phyloP scores from a whole-genome alignment of 805 yeast species.

The Saturnispora quitensis region DNA sequence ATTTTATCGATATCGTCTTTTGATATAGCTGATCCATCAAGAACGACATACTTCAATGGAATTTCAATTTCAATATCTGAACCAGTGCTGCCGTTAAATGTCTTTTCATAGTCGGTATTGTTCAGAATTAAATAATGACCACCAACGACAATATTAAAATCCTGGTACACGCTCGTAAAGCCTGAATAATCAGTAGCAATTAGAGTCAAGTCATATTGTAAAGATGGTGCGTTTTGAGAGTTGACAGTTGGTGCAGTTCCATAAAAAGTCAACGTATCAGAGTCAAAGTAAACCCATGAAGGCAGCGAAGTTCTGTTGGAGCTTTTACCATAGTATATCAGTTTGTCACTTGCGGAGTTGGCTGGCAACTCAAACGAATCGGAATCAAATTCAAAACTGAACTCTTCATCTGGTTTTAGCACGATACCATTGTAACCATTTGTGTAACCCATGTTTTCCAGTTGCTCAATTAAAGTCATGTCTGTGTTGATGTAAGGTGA shows the following conservation, averaged over 20 bases:
- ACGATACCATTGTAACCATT: constrained; percentile 72
- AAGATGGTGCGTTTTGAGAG: constrained; percentile 83
- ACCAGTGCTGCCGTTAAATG: constrained; percentile 58
- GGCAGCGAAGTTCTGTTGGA: constrained; percentile 82
- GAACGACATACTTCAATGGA: constrained; percentile 53
- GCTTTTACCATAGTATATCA: constrained; percentile 75
- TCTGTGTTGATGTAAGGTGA: constrained; percentile 42
- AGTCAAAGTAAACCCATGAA: constrained; percentile 73
- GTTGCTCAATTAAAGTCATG: constrained; percentile 38
- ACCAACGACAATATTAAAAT: constrained; percentile 72
- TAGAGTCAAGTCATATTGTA: constrained; percentile 55
- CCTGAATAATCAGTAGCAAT: constrained; percentile 76
- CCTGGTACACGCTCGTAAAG: constrained; percentile 58
- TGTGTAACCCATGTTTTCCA: constrained; percentile 60
- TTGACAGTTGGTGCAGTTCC: constrained; percentile 87
- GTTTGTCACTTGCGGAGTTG: constrained; percentile 39
- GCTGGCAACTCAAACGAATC: constrained; percentile 44
- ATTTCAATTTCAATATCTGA: constrained; percentile 43
- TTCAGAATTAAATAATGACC: constrained; percentile 76
- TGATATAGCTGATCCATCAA: constrained; percentile 50
- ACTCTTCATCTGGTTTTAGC: constrained; percentile 57
- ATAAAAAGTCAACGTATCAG: constrained; percentile 51
- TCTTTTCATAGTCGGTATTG: constrained; percentile 32
- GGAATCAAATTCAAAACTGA: constrained; percentile 54
- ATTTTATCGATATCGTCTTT: constrained; percentile 47